Conservation (phyloP, 805 yeast genomes). For the Kodamaea fukazawae region DNA sequence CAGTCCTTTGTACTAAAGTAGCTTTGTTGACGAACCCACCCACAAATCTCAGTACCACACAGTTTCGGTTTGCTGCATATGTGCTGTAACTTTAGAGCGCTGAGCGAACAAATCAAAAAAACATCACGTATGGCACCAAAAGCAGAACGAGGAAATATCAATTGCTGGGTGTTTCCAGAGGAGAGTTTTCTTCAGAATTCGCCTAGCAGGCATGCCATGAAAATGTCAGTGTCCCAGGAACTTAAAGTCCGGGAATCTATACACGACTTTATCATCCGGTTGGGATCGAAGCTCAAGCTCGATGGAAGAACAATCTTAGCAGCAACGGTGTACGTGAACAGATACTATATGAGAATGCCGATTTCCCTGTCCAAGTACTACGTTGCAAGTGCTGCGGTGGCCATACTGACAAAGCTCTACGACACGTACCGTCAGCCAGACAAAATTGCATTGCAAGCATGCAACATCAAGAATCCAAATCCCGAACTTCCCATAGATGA, state of each 20-base stretch:
- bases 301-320: conserved; percentile 43
- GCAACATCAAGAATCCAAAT: conserved; percentile 32
- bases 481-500: conserved; percentile 31
- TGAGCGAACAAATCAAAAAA: neutral
- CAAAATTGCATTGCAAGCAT: conserved; percentile 39
- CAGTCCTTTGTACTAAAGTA: no score
- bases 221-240: conserved; percentile 36
- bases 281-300: conserved; percentile 36
- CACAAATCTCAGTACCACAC: no score
- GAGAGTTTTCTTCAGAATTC: conserved; percentile 27
- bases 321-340: conserved; percentile 37
- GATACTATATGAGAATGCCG: conserved; percentile 42
- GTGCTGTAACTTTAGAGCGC: neutral
- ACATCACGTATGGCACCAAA: neutral
- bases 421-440: conserved; percentile 45
- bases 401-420: conserved; percentile 42
- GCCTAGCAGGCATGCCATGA: conserved; percentile 32
- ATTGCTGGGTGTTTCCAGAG: conserved; percentile 37
- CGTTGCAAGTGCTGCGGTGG: conserved; percentile 43
- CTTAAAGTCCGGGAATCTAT: conserved; percentile 36
- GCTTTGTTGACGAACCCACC: no score
- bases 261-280: conserved; percentile 35
- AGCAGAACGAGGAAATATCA: conserved; percentile 9
- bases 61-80: neutral
- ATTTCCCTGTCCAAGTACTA: conserved; percentile 43